Percentiles rank a stretch among this genome's conserved stretches.
Conservation (phyloP, 805 yeast genomes). For the Starmerella etchellsii region DNA sequence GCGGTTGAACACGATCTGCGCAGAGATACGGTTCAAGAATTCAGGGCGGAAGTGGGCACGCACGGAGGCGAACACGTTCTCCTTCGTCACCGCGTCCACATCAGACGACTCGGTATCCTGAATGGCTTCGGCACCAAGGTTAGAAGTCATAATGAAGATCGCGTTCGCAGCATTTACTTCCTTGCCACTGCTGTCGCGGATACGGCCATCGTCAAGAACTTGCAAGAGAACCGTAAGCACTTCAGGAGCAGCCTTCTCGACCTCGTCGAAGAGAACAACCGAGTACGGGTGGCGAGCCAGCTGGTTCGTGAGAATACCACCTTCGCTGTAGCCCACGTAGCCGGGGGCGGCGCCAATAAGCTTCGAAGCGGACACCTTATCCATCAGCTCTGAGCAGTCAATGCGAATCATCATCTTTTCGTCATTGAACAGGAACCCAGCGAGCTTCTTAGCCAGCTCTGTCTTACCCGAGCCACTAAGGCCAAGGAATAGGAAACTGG, state of each 20-base stretch:
- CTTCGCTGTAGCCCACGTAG: conserved; percentile 92
- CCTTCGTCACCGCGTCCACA: conserved; percentile 55
- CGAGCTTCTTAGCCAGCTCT: conserved; percentile 90
- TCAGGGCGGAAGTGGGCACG: conserved; percentile 91
- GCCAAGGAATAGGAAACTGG: conserved; percentile 88
- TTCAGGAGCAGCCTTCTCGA: conserved; percentile 97
- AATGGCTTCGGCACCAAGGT: conserved; percentile 87
- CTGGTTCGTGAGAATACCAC: conserved; percentile 91
- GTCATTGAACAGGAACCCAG: conserved; percentile 90
- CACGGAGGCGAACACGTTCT: conserved; percentile 71
- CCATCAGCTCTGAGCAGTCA: conserved; percentile 92
- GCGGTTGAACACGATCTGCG: conserved; percentile 86
- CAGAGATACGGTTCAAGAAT: conserved; percentile 88
- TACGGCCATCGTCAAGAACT: conserved; percentile 90
- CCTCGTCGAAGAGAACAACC: conserved; percentile 92
- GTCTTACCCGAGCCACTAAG: conserved; percentile 97
- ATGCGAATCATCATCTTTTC: conserved; percentile 95
- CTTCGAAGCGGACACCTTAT: conserved; percentile 90
- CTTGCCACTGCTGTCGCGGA: conserved; percentile 89
- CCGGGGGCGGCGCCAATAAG: conserved; percentile 97
- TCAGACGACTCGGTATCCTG: conserved; percentile 46
- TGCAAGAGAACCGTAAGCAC: conserved; percentile 85
- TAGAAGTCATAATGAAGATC: conserved; percentile 91
- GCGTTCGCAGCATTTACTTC: conserved; percentile 85
- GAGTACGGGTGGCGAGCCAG: conserved; percentile 85